Conservation (phyloP, 2,329 filamentous ascomycete genomes). For the Monosporascus sp. region DNA sequence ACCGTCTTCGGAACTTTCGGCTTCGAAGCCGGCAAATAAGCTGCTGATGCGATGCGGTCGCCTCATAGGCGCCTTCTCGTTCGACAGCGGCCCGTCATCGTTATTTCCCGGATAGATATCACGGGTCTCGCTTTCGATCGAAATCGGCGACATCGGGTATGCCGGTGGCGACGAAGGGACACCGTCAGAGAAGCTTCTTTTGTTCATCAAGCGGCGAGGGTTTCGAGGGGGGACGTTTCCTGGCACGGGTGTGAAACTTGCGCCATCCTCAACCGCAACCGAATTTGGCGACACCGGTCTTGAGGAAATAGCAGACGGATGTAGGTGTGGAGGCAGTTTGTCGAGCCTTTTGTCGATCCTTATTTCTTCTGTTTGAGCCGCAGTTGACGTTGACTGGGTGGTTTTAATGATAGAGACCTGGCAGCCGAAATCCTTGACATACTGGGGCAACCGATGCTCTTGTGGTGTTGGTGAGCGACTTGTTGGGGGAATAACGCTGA, state of each 20-base stretch:
- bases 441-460: conserved; percentile 69
- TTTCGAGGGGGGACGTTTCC: conserved; percentile 54
- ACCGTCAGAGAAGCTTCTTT: conserved; percentile 39
- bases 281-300: conserved; percentile 49
- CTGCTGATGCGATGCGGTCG: conserved; percentile 74
- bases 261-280: conserved; percentile 30
- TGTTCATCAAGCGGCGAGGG: conserved; percentile 48
- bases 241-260: conserved; percentile 46
- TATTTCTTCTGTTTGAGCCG: conserved; percentile 85
- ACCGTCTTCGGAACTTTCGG: conserved; percentile 60
- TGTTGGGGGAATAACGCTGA: conserved; percentile 83
- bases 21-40: conserved; percentile 81
- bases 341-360: conserved; percentile 73
- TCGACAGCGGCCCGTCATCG: conserved; percentile 68
- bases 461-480: conserved; percentile 77
- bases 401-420: conserved; percentile 61
- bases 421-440: conserved; percentile 75
- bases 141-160: conserved; percentile 20
- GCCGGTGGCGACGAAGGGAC: conserved; percentile 44
- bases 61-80: conserved; percentile 54
- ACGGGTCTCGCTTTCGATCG: conserved; percentile 37
- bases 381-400: conserved; percentile 47
- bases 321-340: conserved; percentile 69
- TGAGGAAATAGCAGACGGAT: conserved; percentile 69
- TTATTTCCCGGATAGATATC: conserved; percentile 76